Percentiles rank a stretch among this genome's conserved stretches.
phyloP scores from a whole-genome alignment of 2,329 filamentous ascomycete species.

The Trichoderma pleuroti region DNA sequence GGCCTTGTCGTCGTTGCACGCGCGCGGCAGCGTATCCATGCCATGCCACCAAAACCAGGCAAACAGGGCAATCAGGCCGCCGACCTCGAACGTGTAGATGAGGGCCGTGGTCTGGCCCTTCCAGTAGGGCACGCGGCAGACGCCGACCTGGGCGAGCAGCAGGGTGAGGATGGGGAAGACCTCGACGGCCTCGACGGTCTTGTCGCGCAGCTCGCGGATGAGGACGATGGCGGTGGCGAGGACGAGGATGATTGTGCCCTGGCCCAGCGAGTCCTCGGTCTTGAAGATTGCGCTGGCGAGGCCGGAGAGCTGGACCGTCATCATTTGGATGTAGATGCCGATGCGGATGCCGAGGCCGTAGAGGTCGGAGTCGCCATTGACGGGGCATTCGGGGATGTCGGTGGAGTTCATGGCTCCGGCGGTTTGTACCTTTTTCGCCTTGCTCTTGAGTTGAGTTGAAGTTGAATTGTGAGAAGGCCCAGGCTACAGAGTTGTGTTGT shows the following conservation, averaged over 20 bases:
- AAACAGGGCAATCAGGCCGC: constrained; percentile 22
- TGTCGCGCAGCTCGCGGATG: not conserved
- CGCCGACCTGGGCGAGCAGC: constrained; percentile 24
- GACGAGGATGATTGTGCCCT: constrained; percentile 26
- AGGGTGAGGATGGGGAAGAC: constrained; percentile 26
- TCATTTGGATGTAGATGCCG: constrained; percentile 30
- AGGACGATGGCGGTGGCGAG: constrained; percentile 25
- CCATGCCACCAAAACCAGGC: constrained; percentile 28
- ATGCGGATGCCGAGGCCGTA: constrained; percentile 30
- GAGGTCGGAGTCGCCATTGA: constrained; percentile 26
- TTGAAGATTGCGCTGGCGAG: constrained; percentile 21
- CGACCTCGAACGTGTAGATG: constrained; percentile 24
- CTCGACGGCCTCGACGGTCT: constrained; percentile 24
- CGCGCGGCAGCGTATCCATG: constrained; percentile 24
- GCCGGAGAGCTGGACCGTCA: constrained; percentile 26
- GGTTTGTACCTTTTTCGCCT: not conserved
- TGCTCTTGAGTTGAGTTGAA: not conserved
- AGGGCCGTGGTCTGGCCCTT: constrained; percentile 20
- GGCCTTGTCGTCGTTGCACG: constrained; percentile 26
- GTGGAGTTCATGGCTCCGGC: not conserved
- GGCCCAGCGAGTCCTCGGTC: constrained; percentile 24
- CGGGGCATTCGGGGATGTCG: constrained; percentile 15
- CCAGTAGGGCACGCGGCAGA: constrained; percentile 21
- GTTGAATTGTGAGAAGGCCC: not conserved
- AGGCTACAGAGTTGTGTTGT: not conserved